phyloP scores from a whole-genome alignment of 2,329 filamentous ascomycete species.

The Fusarium sp. region DNA sequence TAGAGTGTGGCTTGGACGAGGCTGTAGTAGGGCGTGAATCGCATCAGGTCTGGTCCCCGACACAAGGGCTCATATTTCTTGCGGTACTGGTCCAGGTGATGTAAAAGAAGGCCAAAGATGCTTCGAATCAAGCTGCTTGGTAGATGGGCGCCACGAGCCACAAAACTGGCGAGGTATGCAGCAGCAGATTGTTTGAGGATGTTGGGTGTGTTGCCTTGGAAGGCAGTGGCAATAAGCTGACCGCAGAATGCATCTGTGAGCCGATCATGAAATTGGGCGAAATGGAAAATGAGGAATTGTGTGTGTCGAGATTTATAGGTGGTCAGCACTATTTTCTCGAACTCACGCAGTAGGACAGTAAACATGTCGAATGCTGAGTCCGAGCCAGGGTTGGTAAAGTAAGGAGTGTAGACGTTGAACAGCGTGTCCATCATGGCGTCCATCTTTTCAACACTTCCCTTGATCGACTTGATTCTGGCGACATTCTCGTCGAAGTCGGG shows the following conservation, averaged over 20 bases:
- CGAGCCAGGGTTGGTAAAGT: conserved; percentile 76
- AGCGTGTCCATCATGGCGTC: conserved; percentile 90
- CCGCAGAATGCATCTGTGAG: conserved; percentile 87
- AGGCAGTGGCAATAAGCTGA: conserved; percentile 67
- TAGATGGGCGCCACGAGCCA: conserved; percentile 88
- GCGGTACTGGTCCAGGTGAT: conserved; percentile 82
- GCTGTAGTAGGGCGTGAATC: conserved; percentile 87
- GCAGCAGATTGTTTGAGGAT: conserved; percentile 86
- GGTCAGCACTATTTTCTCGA: conserved; percentile 87
- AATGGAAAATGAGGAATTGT: conserved; percentile 96
- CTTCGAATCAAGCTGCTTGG: conserved; percentile 80
- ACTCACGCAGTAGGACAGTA: conserved; percentile 84
- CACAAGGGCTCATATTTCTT: conserved; percentile 78
- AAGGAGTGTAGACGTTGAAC: conserved; percentile 83
- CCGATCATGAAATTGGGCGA: conserved; percentile 82
- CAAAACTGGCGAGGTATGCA: conserved; percentile 94
- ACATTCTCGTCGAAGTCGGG: conserved; percentile 73
- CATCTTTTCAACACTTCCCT: conserved; percentile 88
- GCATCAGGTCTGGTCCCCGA: conserved; percentile 85
- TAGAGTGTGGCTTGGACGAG: conserved; percentile 91
- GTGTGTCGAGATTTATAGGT: conserved; percentile 93
- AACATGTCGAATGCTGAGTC: conserved; percentile 79
- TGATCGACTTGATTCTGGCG: conserved; percentile 76
- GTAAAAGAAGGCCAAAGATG: conserved; percentile 83
- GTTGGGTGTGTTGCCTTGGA: conserved; percentile 74